Percentiles rank a stretch among this genome's conserved stretches.
Conservation (phyloP, 148 eudicot species). For the Amaranthus palmeri region DNA sequence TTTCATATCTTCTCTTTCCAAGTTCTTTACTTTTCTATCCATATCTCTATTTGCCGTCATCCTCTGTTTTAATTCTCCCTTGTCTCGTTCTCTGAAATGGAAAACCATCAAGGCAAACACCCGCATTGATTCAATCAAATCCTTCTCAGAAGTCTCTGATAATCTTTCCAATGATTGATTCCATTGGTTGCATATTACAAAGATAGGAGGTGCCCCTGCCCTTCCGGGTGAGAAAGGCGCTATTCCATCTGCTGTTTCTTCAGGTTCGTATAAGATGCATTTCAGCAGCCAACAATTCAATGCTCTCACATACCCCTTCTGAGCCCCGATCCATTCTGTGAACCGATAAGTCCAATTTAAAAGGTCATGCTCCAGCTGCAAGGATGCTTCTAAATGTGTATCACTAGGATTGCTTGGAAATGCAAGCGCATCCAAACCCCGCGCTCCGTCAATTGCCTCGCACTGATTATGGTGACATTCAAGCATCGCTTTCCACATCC, state of each 20-base stretch:
- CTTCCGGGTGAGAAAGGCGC: conserved; percentile 90
- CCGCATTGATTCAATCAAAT: conserved; percentile 70
- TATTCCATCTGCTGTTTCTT: conserved; percentile 72
- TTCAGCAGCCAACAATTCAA: conserved; percentile 74
- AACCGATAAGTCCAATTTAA: conserved; percentile 69
- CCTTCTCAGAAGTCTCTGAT: conserved; percentile 83
- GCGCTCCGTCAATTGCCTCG: conserved; percentile 71
- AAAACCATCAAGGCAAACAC: conserved; percentile 57
- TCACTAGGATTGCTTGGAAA: conserved; percentile 52
- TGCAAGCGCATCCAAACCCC: conserved; percentile 63
- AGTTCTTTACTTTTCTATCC: conserved; percentile 62
- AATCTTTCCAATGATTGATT: conserved; percentile 69
- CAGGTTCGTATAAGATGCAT: conserved; percentile 69
- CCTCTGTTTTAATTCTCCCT: conserved; percentile 64
- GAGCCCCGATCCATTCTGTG: conserved; percentile 71
- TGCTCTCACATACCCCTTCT: conserved; percentile 68
- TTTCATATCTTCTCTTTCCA: conserved; percentile 74
- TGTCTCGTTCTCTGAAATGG: conserved; percentile 77
- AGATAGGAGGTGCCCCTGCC: conserved; percentile 84
- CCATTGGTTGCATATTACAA: conserved; percentile 87
- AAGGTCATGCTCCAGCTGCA: conserved; percentile 66
- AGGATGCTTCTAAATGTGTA: conserved; percentile 64
- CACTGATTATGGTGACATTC: conserved; percentile 84
- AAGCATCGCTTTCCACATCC: conserved; percentile 88
- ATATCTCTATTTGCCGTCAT: conserved; percentile 47